Evolutionary conservation across 2,329 filamentous ascomycete species (phyloP), one percentile per base, ranked within the genome.

Genomic region (Diaporthe sp.): DNA sequence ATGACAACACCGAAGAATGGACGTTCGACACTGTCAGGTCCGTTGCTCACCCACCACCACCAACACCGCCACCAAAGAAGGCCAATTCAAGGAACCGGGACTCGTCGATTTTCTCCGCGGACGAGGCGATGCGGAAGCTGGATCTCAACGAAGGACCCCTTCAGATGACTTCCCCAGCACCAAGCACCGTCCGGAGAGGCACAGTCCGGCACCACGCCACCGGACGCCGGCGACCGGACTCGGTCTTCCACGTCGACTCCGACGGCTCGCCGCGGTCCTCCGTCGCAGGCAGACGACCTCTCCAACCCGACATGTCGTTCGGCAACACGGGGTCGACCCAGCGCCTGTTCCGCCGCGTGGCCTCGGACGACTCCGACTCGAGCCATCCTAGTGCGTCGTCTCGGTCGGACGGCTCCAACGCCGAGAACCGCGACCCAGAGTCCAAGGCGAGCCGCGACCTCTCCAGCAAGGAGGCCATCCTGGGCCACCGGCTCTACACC

Each of bases 21-120:
- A 93, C 98, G 2, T 98, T 98, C 82, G 96, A 98, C 81, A 98
- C 96, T 0, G 92, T 98, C 81, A 97, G 94, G 83, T 95, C 94
- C 0, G 87, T 93, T 44, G 89, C 87, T 5, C 88, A 65, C 0
- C 59, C 91, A 6, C 58, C 59, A 6, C 57, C 58, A 12, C 68
- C 75, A 1, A 90, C 91, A 5, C 58, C 59, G 25, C 69, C 73
- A 15, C 68, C 75, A 4, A 90, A 86, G 75, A 87, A 90, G 79
- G 91, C 89, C 53, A 84, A 86, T 19, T 87, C 86, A 72, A 89
- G 87, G 80, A 84, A 87, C 65, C 87, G 90, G 72, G 90, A 91
- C 75, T 92, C 90, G 0, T 88, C 89, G 8, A 88, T 91, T 51
- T 88, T 89, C 77, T 84, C 87, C 53, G 88, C 88, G n/a, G 91